These are phyloP conservation scores for Ettlia oleoabundans DNA, from an alignment of 139 green algal genomes.

Conservation along the genomic window DNA sequence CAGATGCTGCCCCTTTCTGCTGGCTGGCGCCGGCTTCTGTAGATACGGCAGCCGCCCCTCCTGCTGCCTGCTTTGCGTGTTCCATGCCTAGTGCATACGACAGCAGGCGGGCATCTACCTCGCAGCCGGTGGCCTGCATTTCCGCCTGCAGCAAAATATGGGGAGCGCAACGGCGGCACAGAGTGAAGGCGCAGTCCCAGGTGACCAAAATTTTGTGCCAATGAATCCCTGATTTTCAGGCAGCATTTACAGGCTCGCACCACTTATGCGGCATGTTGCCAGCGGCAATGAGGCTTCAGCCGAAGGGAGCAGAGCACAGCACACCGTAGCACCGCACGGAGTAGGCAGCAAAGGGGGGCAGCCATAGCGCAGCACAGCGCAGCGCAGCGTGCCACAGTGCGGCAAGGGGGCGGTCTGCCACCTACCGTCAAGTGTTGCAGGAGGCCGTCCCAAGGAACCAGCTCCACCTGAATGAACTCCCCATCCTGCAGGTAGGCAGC, in stretches of 20 bases:
- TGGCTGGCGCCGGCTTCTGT: background rate
- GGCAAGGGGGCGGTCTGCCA: too few species aligned
- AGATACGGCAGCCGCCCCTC: background rate
- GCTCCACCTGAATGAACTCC: conserved; percentile 63
- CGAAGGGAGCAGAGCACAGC: background rate
- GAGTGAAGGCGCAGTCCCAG: too few species aligned
- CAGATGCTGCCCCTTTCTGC: background rate
- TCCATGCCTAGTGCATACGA: conserved; percentile 58
- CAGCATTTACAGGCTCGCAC: too few species aligned
- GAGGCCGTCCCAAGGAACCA: conserved; percentile 53
- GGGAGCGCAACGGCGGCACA: too few species aligned
- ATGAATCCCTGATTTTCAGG: too few species aligned
- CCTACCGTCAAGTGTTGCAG: conserved; percentile 41
- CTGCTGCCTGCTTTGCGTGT: conserved; percentile 9
- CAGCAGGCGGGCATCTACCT: conserved; percentile 61
- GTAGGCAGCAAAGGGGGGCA: background rate
- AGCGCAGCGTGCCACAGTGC: too few species aligned
- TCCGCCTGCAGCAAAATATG: conserved; percentile 21
- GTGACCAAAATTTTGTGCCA: too few species aligned
- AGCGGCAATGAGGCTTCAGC: background rate
- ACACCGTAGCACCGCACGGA: background rate
- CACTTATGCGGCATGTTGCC: background rate
- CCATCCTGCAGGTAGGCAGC: conserved; percentile 47
- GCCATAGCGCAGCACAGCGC: background rate
- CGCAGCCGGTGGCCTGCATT: conserved; percentile 52